phyloP scores from a whole-genome alignment of 1,139 yeast species.

The Yamadazyma taylorii region DNA sequence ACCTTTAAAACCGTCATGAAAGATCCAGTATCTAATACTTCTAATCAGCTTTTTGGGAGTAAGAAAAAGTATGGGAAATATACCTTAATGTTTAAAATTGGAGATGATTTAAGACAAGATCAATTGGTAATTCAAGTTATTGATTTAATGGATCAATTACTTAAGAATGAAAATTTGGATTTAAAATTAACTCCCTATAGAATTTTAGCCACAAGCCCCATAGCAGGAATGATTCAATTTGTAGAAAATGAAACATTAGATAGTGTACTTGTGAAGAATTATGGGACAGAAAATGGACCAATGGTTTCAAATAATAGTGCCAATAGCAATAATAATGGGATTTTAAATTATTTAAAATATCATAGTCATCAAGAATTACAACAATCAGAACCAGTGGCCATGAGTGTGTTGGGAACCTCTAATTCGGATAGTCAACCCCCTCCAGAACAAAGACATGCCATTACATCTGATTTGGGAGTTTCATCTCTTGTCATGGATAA shows the following conservation, averaged over 20 bases:
- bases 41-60: conserved; percentile 35
- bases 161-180: conserved; percentile 89
- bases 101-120: conserved; percentile 95
- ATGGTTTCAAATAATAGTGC: conserved; percentile 3
- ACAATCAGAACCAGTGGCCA: conserved; percentile 27
- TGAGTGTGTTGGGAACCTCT: conserved; percentile 26
- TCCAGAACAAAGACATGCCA: conserved; percentile 29
- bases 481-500: conserved; percentile 82
- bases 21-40: conserved; percentile 19
- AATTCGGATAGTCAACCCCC: conserved; percentile 9
- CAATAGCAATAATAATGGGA: conserved; percentile 44
- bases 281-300: conserved; percentile 37
- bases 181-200: conserved; percentile 84
- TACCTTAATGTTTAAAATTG: conserved; percentile 89
- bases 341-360: conserved; percentile 64
- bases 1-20: conserved; percentile 61
- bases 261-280: conserved; percentile 62
- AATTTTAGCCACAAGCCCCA: conserved; percentile 85
- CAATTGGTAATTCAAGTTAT: conserved; percentile 93
- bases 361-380: conserved; percentile 56
- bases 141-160: conserved; percentile 83
- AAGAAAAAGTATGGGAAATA: conserved; percentile 53
- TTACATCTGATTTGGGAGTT: conserved; percentile 66
- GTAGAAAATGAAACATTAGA: conserved; percentile 90
- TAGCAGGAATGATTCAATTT: conserved; percentile 91